Evolutionary conservation across 352 stramenopile species (phyloP), one percentile per base, ranked within the genome.

Genomic region (Globisporangium mamillatum): DNA sequence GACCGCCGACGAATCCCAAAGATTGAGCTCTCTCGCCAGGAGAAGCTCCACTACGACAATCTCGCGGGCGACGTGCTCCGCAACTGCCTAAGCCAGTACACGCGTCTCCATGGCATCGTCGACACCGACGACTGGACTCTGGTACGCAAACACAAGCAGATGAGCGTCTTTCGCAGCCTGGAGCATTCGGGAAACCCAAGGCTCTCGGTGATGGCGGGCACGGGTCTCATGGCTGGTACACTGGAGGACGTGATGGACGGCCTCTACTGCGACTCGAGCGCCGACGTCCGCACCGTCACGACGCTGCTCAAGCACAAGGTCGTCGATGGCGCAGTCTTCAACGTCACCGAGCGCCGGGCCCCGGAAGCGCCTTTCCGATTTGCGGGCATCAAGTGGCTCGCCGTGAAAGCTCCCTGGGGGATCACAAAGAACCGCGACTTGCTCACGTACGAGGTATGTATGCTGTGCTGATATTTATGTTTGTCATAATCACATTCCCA

Each of bases 361-460:
- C 52, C 67, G 0, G 64, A 81, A 1, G 69, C 73, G 20, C 77
- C 77, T 36, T 84, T 75, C 58, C 69, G 67, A 27, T 84, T 82
- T 29, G 75, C 75, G 4, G 77, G 77, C 4, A 82, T 84, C 69
- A 82, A 82, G 58, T 84, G 75, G 77, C 75, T 80, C 46, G 74
- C 76, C 0, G 66, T 59, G 3, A 70, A 66, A 3, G 74, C 69
- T 10, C 67, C 65, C 7, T 79, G 76, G 68, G 75, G 78, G 0
- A 20, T 83, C 14, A 53, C 70, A 1, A 67, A 74, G 32, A 56
- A 80, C 59, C 72, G 73, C 20, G 78, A 86, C 54, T 55, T 75
- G 29, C 70, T 86, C 7, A 81, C 72, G 18, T 86, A 83, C 60
- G 78, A 86, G 66, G 59, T 68, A 53, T 29, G 22, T 24, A 32